These are phyloP conservation scores for Xylaria grammica DNA, from an alignment of 495 filamentous ascomycete species.

Conservation along the genomic window DNA sequence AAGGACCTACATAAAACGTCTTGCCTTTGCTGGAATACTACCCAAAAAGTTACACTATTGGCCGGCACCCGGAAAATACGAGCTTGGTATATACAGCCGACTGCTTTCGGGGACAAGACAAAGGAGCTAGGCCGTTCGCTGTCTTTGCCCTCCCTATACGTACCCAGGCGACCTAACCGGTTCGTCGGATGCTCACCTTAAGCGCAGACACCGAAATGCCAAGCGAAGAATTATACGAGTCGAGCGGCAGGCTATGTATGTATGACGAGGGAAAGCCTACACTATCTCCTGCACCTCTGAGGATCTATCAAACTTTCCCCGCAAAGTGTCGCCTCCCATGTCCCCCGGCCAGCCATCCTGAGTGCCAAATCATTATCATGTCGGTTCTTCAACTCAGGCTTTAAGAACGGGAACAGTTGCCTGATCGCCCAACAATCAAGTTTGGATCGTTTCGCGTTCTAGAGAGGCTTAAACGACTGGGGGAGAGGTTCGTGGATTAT, in stretches of 20 bases:
- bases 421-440: neutral
- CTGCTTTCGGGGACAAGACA: neutral
- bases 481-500: neutral
- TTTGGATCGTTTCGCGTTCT: neutral
- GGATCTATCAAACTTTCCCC: neutral
- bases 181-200: neutral
- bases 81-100: neutral
- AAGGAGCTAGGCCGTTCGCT: neutral
- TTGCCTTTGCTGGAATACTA: constrained; percentile 2
- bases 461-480: neutral
- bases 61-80: neutral
- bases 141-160: neutral
- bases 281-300: neutral
- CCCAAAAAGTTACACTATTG: constrained; percentile 6
- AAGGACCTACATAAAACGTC: neutral
- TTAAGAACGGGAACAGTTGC: neutral
- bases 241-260: neutral
- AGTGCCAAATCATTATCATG: neutral
- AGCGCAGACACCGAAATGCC: neutral
- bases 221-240: constrained; percentile 4
- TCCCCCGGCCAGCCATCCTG: neutral
- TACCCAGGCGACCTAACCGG: no score
- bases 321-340: neutral
- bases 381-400: neutral
- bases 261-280: no score